Evolutionary conservation across 2,329 filamentous ascomycete genomes (phyloP).

Genomic region (Xylariomycetidae sp.): DNA sequence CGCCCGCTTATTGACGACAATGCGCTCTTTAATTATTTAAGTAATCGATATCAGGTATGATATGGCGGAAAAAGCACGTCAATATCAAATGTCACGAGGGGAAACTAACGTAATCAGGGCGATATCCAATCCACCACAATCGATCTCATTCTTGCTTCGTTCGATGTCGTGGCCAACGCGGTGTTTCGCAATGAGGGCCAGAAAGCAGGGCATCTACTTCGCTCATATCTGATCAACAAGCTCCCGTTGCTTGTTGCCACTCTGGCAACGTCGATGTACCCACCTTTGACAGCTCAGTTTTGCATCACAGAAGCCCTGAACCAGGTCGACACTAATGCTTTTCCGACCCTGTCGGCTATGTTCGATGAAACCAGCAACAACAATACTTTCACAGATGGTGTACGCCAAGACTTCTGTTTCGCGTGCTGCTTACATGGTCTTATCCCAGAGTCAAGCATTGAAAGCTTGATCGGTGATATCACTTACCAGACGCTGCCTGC

Average conservation of each 20-base stretch:
- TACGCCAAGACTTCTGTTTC: slow-evolving; percentile 74
- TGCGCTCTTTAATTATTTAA: slow-evolving; percentile 72
- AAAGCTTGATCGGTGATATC: slow-evolving; percentile 76
- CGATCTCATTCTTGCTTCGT: slow-evolving; percentile 81
- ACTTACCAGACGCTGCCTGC: slow-evolving; percentile 74
- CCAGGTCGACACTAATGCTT: slow-evolving; percentile 78
- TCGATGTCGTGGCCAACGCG: slow-evolving; percentile 84
- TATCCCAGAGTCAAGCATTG: slow-evolving; percentile 73
- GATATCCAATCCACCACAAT: slow-evolving; percentile 73
- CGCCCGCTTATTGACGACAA: slow-evolving; percentile 80
- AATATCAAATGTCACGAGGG: background rate
- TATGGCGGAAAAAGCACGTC: background rate
- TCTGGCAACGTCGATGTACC: slow-evolving; percentile 60
- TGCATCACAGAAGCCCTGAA: slow-evolving; percentile 67
- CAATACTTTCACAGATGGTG: slow-evolving; percentile 54
- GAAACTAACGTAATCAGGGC: slow-evolving; percentile 49
- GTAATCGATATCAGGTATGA: slow-evolving; percentile 75
- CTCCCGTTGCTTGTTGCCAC: slow-evolving; percentile 50
- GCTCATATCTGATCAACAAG: slow-evolving; percentile 78
- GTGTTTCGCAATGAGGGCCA: slow-evolving; percentile 62
- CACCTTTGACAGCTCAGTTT: slow-evolving; percentile 70
- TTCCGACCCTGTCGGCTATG: slow-evolving; percentile 55
- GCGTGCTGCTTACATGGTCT: slow-evolving; percentile 84
- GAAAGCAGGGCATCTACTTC: slow-evolving; percentile 65
- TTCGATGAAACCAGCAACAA: slow-evolving; percentile 55